phyloP scores from a whole-genome alignment of 2,329 filamentous ascomycete species.

The Diaporthe humulicola region DNA sequence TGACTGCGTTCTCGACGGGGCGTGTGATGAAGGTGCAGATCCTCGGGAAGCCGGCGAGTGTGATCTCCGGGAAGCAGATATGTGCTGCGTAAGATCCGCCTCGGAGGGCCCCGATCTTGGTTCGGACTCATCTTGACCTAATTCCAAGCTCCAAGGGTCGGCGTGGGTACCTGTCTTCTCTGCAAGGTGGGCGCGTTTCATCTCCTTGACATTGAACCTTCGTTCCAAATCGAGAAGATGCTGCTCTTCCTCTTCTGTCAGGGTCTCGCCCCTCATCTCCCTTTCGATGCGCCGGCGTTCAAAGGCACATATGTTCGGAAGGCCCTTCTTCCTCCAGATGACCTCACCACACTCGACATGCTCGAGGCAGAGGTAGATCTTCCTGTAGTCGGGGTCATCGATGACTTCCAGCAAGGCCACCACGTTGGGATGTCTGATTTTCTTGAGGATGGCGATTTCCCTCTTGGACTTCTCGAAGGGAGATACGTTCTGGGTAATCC shows the following conservation, averaged over 20 bases:
- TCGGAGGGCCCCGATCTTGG: slow-evolving; percentile 59
- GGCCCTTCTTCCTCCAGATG: slow-evolving; percentile 90
- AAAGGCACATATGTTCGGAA: slow-evolving; percentile 84
- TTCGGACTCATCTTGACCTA: slow-evolving; percentile 66
- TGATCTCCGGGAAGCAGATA: slow-evolving; percentile 50
- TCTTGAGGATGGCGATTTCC: slow-evolving; percentile 98
- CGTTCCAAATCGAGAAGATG: slow-evolving; percentile 71
- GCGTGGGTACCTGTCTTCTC: slow-evolving; percentile 68
- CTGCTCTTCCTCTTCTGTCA: slow-evolving; percentile 70
- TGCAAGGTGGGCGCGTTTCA: slow-evolving; percentile 68
- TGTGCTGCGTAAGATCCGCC: slow-evolving; percentile 56
- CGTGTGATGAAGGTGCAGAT: slow-evolving; percentile 59
- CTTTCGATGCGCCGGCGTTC: slow-evolving; percentile 86
- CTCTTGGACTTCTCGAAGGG: slow-evolving; percentile 87
- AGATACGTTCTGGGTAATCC: slow-evolving; percentile 72
- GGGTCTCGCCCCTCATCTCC: slow-evolving; percentile 73
- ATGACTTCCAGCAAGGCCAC: slow-evolving; percentile 97
- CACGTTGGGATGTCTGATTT: slow-evolving; percentile 97
- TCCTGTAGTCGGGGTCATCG: slow-evolving; percentile 94
- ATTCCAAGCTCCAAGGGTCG: slow-evolving; percentile 84
- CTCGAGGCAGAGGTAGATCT: slow-evolving; percentile 98
- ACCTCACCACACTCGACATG: slow-evolving; percentile 96
- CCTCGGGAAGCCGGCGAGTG: slow-evolving; percentile 54
- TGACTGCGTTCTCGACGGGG: slow-evolving; percentile 63
- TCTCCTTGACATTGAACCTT: slow-evolving; percentile 68